Evolutionary conservation across 2,329 filamentous ascomycete genomes (phyloP), one percentile per base, ranked within the genome.

Genomic region (Trichoderma aggressivum): DNA sequence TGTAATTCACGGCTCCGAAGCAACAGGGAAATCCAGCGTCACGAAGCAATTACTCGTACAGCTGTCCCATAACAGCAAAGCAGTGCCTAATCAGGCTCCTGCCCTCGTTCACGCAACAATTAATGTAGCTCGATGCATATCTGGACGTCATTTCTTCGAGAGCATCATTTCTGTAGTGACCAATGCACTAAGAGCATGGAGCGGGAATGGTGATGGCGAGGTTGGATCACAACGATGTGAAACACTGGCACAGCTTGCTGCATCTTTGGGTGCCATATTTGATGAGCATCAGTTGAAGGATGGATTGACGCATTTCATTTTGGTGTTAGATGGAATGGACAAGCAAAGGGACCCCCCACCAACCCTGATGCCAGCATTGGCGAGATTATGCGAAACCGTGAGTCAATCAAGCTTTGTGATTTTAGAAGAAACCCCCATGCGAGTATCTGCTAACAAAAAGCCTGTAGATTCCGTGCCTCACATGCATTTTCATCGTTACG

Each of bases 291-390:
- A 76, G 7, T 75, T 75, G 8, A 80, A 79, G 8, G 79, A 81
- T 50, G 75, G 78, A 24, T 76, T 78, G 60, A 84, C 84, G 74
- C 89, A 91, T 74, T 94, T 97, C 75, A 90, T 95, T 10, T 81
- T 98, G 71, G 92, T 98, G 12, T 87, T 98, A 73, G 96, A 98
- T 83, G 93, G 90, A 12, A 91, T 98, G 71, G 95, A 98, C 79
- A 88, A 87, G 73, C 92, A 97, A 79, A 87, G 91, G 76, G 95
- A 98, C 77, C 89, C 92, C 7, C 89, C 92, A 7, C 86, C 89
- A 3, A 97, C 93, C 1, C 82, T 98, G 16, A 82, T 97, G 5
- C 90, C 94, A 36, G 94, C 93, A 14, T 82, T 99, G 73, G 93
- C 92, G 26, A 88, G 94, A 72, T 81, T 99, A 24, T 91, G 92